These are phyloP conservation scores for Symbiodinium pilosum DNA, from an alignment of 73 alveolate genomes.

Conservation along the genomic window DNA sequence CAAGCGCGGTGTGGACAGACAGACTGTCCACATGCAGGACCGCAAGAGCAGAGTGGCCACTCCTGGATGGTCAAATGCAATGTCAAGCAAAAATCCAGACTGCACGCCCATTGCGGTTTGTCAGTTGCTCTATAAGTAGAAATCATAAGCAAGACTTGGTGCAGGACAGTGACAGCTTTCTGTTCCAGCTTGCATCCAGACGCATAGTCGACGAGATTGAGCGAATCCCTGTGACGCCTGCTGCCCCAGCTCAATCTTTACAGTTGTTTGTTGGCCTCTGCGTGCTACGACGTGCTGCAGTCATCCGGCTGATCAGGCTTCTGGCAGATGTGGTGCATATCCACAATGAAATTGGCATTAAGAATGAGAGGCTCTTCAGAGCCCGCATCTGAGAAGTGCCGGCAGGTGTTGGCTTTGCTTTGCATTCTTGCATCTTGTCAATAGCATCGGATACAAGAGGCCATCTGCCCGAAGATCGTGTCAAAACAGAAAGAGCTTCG, in stretches of 20 bases:
- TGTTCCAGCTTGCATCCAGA: conserved; percentile 40
- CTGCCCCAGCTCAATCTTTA: neutral
- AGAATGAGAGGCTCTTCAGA: conserved; percentile 55
- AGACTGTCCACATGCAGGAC: conserved; percentile 50
- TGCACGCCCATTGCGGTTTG: too few relatives aligned
- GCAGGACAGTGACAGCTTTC: conserved; percentile 64
- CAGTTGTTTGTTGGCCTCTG: too few relatives aligned
- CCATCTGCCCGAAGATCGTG: conserved; percentile 64
- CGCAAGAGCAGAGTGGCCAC: neutral
- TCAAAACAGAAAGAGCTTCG: conserved; percentile 60
- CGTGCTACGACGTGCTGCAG: neutral
- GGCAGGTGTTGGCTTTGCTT: too few relatives aligned
- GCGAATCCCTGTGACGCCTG: conserved; percentile 51
- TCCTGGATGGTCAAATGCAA: neutral
- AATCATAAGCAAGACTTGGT: too few relatives aligned
- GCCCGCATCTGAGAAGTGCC: neutral
- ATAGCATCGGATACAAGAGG: neutral
- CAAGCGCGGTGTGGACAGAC: conserved; percentile 43
- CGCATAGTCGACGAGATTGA: conserved; percentile 61
- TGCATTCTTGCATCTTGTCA: neutral
- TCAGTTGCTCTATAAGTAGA: neutral
- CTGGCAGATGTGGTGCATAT: conserved; percentile 56
- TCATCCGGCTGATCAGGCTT: conserved; percentile 26
- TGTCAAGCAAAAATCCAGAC: too few relatives aligned
- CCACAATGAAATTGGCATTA: conserved; percentile 64